phyloP scores from a whole-genome alignment of 768 basidiomycete species.

The Leccinum broughii region DNA sequence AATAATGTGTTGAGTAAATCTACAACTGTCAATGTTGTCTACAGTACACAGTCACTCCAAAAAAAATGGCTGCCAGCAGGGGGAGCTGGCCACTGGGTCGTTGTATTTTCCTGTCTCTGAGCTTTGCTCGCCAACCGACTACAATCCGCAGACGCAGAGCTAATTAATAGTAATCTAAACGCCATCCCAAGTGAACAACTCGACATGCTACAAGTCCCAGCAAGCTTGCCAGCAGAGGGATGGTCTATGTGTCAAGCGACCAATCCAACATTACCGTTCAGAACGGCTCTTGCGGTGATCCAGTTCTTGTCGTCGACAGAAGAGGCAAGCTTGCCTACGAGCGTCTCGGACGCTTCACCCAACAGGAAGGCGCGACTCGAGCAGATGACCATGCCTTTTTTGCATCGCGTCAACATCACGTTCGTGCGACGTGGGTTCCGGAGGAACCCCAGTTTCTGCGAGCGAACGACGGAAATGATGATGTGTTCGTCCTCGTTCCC shows the following conservation, averaged over 20 bases:
- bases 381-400: constrained; percentile 70
- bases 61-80: too few species aligned
- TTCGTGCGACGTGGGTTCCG: constrained; percentile 65
- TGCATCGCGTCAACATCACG: constrained; percentile 84
- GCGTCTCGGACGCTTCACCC: constrained; percentile 18
- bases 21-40: too few species aligned
- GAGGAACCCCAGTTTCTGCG: constrained; percentile 67
- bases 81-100: too few species aligned
- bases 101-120: too few species aligned
- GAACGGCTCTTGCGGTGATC: constrained; percentile 5
- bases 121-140: too few species aligned
- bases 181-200: too few species aligned
- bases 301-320: constrained; percentile 13
- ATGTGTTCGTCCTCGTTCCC: constrained; percentile 82
- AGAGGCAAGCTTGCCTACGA: constrained; percentile 28
- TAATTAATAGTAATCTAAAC: too few species aligned
- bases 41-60: too few species aligned
- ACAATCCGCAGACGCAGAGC: too few species aligned
- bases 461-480: constrained; percentile 69
- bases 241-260: too few species aligned
- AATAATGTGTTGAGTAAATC: too few species aligned
- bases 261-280: neutral
- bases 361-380: constrained; percentile 42
- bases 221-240: neutral
- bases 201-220: constrained; percentile 5